Evolutionary conservation across 495 filamentous ascomycete species (phyloP).

Genomic region (Hyaloscypha hepaticicola): DNA sequence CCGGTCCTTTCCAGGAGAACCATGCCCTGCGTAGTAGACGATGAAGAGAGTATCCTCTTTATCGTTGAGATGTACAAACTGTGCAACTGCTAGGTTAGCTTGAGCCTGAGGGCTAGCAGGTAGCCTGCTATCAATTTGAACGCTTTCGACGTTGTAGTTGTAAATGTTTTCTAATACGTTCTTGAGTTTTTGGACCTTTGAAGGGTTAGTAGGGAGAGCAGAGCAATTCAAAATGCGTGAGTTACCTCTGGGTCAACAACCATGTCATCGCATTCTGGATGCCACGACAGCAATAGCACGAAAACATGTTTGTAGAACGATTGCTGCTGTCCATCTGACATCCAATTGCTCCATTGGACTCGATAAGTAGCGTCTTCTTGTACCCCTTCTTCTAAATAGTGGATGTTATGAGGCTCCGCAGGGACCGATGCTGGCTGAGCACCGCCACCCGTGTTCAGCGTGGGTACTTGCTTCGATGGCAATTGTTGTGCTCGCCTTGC

Average conservation of each 20-base stretch:
- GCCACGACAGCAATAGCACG: slow-evolving; percentile 21
- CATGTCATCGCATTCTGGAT: slow-evolving; percentile 22
- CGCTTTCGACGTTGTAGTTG: slow-evolving; percentile 3
- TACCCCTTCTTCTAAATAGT: slow-evolving; percentile 11
- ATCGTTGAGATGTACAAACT: slow-evolving; percentile 11
- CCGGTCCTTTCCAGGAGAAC: slow-evolving; percentile 6
- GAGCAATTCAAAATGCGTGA: not conserved
- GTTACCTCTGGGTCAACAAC: slow-evolving; percentile 11
- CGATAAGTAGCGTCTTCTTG: slow-evolving; percentile 9
- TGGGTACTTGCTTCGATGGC: not conserved
- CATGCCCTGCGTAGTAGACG: slow-evolving; percentile 21
- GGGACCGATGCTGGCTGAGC: slow-evolving; percentile 6
- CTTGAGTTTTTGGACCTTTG: slow-evolving; percentile 8
- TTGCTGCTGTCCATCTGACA: slow-evolving; percentile 16
- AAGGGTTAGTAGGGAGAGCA: not conserved
- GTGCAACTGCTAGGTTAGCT: slow-evolving; percentile 6
- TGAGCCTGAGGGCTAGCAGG: slow-evolving; percentile 2
- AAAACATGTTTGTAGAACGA: slow-evolving; percentile 26
- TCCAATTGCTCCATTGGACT: slow-evolving; percentile 14
- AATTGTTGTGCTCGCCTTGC: slow-evolving; percentile 2
- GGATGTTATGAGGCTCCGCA: slow-evolving; percentile 5
- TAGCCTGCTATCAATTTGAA: slow-evolving; percentile 1
- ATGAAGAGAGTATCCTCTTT: slow-evolving; percentile 17
- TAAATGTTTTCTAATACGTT: slow-evolving; percentile 8
- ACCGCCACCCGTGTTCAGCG: not conserved